Evolutionary conservation across 1,284 basidiomycete species (phyloP).

Genomic region (Trichosporon ovoides): DNA sequence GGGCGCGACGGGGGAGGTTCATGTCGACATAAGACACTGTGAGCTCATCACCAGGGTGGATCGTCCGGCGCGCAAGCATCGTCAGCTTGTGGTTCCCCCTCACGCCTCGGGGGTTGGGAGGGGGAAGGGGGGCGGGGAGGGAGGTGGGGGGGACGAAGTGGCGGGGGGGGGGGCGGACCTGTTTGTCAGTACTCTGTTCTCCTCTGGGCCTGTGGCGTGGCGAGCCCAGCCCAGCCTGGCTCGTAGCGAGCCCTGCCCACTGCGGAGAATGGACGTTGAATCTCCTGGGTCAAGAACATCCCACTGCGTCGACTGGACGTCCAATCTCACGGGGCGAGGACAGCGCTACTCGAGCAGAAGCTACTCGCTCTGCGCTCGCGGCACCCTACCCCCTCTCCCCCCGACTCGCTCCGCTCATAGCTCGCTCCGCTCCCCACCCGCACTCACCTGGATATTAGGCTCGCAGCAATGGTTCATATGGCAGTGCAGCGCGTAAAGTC

Average conservation of each 20-base stretch:
- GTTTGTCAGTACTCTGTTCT: conserved; percentile 14
- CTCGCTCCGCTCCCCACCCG: too few relatives aligned
- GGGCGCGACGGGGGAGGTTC: conserved; percentile 52
- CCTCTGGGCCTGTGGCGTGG: too few relatives aligned
- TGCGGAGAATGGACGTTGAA: too few relatives aligned
- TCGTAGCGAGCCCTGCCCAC: too few relatives aligned
- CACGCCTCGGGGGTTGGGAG: conserved; percentile 49
- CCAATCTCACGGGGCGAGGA: too few relatives aligned
- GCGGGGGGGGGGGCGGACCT: conserved; percentile 43
- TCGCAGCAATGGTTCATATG: conserved; percentile 79
- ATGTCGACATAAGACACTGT: conserved; percentile 70
- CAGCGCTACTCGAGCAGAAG: too few relatives aligned
- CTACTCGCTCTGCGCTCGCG: neutral
- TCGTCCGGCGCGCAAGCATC: conserved; percentile 61
- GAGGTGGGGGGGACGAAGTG: conserved; percentile 56
- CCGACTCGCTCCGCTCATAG: too few relatives aligned
- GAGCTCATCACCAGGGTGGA: conserved; percentile 68
- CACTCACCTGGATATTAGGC: conserved; percentile 64
- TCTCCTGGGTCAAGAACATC: too few relatives aligned
- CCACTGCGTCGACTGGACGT: too few relatives aligned
- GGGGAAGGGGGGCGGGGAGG: conserved; percentile 54
- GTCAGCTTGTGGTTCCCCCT: conserved; percentile 47
- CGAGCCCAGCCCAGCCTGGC: too few relatives aligned
- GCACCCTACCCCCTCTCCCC: too few relatives aligned
- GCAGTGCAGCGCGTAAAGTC: conserved; percentile 76